Evolutionary conservation across 75 land plant species (phyloP), one percentile per base, ranked within the genome.

Genomic region (Adiantum capillusveneris): DNA sequence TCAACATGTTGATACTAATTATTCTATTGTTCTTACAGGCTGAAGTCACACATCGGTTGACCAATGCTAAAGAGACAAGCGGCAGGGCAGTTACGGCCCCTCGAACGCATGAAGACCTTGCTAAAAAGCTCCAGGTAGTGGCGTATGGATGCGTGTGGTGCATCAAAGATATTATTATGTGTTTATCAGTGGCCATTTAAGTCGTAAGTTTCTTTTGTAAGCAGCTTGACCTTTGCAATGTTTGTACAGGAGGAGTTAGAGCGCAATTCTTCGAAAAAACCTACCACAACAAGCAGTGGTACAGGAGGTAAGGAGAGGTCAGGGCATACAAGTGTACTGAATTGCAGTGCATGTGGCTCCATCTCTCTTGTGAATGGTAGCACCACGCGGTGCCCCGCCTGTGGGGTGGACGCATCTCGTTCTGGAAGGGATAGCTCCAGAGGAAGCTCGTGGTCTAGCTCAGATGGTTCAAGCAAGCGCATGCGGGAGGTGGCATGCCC

Each of bases 401-500:
- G 68, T 66, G 69, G 69, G 43, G 42, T 71, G 37, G 74, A 75
- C 19, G 24, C 67, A 30, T 31, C 14, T n/a, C 69, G 62, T 31
- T 18, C 30, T 19, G 63, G 52, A 19, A 46, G 52, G 18, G 31
- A 56, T 13, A 63, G 62, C 59, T 62, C 28, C 13, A 28, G 66
- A 42, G 26, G 43, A 66, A 26, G 31, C 24, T 43, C 72, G 76
- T 66, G 75, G 44, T 57, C 63, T 44, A 57, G 64, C 21, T 57
- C 83, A 20, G 86, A 81, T 60, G 73, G 74, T 19, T 72, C 85
- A 18, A 75, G 83, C 41, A 81, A 53, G 62, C 63, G 73, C 37
- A 83, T 76, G 81, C 72, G 71, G 30, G 98, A 94, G 63, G 98
- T 94, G 58, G 98, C 95, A 3, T 94, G 98, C 60, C 98, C 98